Conservation (phyloP, 2,329 filamentous ascomycete species). For the Grosmannia clavigera region DNA sequence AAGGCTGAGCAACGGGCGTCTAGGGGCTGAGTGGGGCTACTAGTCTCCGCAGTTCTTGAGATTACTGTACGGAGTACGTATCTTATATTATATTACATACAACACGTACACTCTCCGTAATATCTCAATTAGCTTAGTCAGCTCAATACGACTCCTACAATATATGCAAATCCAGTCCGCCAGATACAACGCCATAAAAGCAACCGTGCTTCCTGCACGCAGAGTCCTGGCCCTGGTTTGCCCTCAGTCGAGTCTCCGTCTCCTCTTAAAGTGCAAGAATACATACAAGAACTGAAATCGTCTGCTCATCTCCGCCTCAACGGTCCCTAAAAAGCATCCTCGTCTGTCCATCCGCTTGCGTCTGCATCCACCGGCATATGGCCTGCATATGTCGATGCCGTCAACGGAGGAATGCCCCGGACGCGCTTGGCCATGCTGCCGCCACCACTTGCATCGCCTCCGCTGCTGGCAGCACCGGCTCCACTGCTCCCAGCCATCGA, state of each 20-base stretch:
- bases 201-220: not conserved
- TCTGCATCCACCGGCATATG: conserved; percentile 41
- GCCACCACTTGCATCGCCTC: not conserved
- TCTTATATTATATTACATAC: no score
- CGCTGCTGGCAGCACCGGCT: not conserved
- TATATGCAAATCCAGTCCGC: not conserved
- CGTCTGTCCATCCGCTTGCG: conserved; percentile 57
- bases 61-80: no score
- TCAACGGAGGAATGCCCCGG: conserved; percentile 38
- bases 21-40: not conserved
- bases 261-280: not conserved
- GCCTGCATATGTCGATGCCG: conserved; percentile 28
- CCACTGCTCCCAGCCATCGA: not conserved
- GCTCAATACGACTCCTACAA: not conserved
- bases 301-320: not conserved
- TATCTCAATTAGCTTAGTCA: no score
- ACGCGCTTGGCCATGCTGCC: conserved; percentile 35
- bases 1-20: not conserved
- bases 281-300: conserved; percentile 1
- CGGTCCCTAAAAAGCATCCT: conserved; percentile 39
- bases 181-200: not conserved
- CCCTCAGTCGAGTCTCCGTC: not conserved
- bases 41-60: no score
- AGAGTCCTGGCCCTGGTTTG: not conserved
- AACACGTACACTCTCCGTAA: no score